Evolutionary conservation across 192 early-diverging fungal species (phyloP), one percentile per base, ranked within the genome.

Genomic region (Mortierella alpina): DNA sequence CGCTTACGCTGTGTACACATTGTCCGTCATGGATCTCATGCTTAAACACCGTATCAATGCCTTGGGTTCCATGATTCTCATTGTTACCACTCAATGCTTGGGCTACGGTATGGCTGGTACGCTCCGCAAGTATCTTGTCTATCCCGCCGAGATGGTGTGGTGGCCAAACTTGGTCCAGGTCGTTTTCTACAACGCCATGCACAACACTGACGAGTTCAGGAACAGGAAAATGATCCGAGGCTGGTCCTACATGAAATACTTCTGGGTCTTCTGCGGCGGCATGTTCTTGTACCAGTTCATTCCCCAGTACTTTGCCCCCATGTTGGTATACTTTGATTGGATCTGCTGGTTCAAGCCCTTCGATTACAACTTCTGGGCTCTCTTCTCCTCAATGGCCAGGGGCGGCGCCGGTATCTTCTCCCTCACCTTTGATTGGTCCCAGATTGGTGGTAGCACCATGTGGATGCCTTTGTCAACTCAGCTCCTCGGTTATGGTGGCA

Each of bases 91-190:
- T 17, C 79, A 82, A 39, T 66, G 66, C 48, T 53, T 73, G 39
- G 81, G 73, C 15, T 75, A 75, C 44, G 81, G 72, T 14, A 70
- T 82, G 72, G 73, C 74, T 13, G 74, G 74, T 46, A 17, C 64
- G 15, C 74, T 76, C 22, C 74, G 74, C 31, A 87, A 86, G 40
- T 95, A 91, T 76, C 84, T 97, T 12, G 95, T 97, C 13, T 89
- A 92, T 55, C 95, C 94, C 20, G 78, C 91, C 4, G 85, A 88
- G 9, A 96, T 96, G 94, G 83, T 94, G 39, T 99, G 95, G 96
- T 96, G 96, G 14, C 59, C 86, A 2, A 92, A 86, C 47, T 85
- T 98, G 15, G 86, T 88, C 48, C 82, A 84, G 48, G 85, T 83
- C 31, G 77, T 83, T 8, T 66, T 86, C 17, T 86, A 82, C 72